These are phyloP conservation scores for Rhododendron williamsianum DNA, from an alignment of 148 eudicot species.

Conservation along the genomic window DNA sequence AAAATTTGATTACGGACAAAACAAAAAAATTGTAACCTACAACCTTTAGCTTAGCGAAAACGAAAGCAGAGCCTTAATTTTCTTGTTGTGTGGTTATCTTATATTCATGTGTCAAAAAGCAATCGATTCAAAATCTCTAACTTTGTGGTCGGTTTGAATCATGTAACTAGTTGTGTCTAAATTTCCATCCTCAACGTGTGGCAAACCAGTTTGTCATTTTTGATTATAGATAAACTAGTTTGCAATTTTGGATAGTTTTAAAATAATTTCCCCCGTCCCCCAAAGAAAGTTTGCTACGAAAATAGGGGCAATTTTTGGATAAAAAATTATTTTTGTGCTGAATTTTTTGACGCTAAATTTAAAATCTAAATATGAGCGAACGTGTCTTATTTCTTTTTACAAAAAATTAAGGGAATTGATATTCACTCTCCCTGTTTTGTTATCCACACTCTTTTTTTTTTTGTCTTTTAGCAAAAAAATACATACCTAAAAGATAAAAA, in stretches of 20 bases:
- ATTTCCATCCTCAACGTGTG: background rate
- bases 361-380: background rate
- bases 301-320: no score
- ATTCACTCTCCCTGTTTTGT: no score
- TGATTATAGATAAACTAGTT: background rate
- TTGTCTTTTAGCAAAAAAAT: no score
- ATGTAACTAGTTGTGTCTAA: background rate
- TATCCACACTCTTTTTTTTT: no score
- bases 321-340: background rate
- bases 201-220: background rate
- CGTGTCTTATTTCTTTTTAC: no score
- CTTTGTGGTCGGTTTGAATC: background rate
- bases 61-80: background rate
- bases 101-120: background rate
- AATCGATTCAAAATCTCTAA: background rate
- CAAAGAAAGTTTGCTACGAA: no score
- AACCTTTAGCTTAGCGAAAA: no score
- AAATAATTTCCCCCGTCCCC: background rate
- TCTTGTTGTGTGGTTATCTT: background rate
- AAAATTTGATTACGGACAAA: no score
- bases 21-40: no score
- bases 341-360: background rate
- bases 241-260: no score
- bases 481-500: no score
- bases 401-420: no score